Evolutionary conservation across 2,329 filamentous ascomycete genomes (phyloP).

Genomic region (Trichoderma atrobrunneum): DNA sequence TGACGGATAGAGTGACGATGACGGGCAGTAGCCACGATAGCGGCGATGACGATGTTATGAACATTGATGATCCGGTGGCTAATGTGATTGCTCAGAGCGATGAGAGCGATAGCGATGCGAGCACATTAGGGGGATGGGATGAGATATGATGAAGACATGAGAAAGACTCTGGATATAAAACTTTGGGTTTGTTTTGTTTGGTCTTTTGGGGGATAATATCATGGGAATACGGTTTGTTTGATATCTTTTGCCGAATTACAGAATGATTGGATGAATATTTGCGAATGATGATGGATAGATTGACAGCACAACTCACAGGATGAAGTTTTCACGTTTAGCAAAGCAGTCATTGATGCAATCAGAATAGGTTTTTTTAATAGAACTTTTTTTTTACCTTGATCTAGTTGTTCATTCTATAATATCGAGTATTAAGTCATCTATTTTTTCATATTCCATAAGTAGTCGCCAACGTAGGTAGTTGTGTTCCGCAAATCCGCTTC

Average conservation of each 20-base stretch:
- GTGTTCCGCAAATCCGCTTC: too few relatives aligned
- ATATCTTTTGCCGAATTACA: background rate
- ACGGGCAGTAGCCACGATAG: background rate
- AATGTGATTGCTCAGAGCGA: constrained; percentile 20
- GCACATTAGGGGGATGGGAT: background rate
- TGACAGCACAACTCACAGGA: background rate
- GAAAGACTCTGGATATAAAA: background rate
- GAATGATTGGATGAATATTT: background rate
- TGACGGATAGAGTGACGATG: background rate
- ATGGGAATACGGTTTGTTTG: background rate
- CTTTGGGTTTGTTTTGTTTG: background rate
- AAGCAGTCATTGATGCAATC: background rate
- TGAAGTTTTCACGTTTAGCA: background rate
- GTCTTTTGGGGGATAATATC: background rate
- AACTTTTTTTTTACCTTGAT: background rate
- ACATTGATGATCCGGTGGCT: constrained; percentile 2
- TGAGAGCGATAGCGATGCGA: constrained; percentile 3
- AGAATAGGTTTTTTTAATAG: background rate
- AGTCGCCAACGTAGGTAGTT: too few relatives aligned
- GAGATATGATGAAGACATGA: background rate
- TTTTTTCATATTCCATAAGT: background rate
- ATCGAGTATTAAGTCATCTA: background rate
- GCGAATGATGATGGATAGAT: background rate
- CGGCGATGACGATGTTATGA: background rate
- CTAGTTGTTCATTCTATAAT: background rate